Evolutionary conservation across 306 rosid species (phyloP).

Genomic region (Ormosia emarginata): DNA sequence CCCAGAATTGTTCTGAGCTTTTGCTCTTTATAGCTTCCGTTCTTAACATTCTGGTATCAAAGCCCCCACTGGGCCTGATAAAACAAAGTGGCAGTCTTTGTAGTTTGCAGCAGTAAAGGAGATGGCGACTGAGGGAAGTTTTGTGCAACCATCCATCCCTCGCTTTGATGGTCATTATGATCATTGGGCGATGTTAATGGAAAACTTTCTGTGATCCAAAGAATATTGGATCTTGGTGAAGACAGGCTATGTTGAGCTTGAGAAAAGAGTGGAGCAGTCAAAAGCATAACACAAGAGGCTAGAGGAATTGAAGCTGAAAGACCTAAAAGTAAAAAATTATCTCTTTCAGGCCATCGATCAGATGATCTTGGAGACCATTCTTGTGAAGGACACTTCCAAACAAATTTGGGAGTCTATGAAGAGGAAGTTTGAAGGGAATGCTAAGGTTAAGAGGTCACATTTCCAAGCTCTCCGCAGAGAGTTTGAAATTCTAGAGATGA

Average conservation of each 20-base stretch:
- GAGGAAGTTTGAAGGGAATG: too few relatives aligned
- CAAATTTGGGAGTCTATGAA: not conserved
- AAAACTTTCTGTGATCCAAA: not conserved
- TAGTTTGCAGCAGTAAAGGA: not conserved
- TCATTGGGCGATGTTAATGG: not conserved
- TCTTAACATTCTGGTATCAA: too few relatives aligned
- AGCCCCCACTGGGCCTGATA: not conserved
- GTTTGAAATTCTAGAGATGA: conserved; percentile 4
- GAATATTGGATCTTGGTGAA: not conserved
- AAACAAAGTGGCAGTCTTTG: not conserved
- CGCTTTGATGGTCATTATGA: not conserved
- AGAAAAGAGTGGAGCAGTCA: not conserved
- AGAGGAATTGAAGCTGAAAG: not conserved
- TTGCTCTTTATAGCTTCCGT: too few relatives aligned
- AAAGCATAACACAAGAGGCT: not conserved
- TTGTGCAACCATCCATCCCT: not conserved
- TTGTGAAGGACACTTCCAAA: not conserved
- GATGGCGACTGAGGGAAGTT: not conserved
- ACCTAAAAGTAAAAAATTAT: not conserved
- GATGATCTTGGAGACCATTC: not conserved
- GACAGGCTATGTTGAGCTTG: not conserved
- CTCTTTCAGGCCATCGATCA: not conserved
- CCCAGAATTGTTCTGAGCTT: too few relatives aligned
- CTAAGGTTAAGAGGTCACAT: too few relatives aligned
- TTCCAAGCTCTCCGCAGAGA: not conserved